Conservation (phyloP, 2,329 filamentous ascomycete species). For the Colletotrichum tropicicola region DNA sequence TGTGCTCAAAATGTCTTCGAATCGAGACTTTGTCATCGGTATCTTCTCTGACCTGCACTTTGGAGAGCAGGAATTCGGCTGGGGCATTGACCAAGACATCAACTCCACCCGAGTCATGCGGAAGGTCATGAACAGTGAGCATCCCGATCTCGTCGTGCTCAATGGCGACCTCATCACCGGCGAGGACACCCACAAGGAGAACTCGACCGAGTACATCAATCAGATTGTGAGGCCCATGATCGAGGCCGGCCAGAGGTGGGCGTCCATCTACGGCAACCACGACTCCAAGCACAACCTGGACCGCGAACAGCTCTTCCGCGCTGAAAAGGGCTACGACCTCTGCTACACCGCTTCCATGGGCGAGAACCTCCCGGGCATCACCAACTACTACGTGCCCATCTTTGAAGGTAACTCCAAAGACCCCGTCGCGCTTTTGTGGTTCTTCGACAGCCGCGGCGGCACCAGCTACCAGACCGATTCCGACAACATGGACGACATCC, state of each 20-base stretch:
- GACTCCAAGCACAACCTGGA: conserved; percentile 60
- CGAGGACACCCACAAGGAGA: conserved; percentile 58
- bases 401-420: conserved; percentile 21
- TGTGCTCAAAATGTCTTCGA: background rate
- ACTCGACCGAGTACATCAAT: conserved; percentile 60
- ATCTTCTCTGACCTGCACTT: conserved; percentile 67
- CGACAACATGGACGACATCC: conserved; percentile 37
- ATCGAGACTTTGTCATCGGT: conserved; percentile 35
- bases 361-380: conserved; percentile 25
- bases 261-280: conserved; percentile 70
- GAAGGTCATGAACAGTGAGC: conserved; percentile 55
- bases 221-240: conserved; percentile 58
- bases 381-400: conserved; percentile 34
- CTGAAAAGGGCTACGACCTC: conserved; percentile 64
- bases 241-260: conserved; percentile 56
- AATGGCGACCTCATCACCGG: conserved; percentile 73
- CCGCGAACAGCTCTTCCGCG: conserved; percentile 46
- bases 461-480: conserved; percentile 42
- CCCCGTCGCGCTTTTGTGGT: conserved; percentile 58
- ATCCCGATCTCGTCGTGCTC: conserved; percentile 62
- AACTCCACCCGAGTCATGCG: conserved; percentile 57
- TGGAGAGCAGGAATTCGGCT: conserved; percentile 54
- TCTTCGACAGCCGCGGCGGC: conserved; percentile 63
- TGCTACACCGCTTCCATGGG: conserved; percentile 49
- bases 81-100: conserved; percentile 51